Conservation (phyloP, 805 yeast species). For the Kluyveromyces lactis region DNA sequence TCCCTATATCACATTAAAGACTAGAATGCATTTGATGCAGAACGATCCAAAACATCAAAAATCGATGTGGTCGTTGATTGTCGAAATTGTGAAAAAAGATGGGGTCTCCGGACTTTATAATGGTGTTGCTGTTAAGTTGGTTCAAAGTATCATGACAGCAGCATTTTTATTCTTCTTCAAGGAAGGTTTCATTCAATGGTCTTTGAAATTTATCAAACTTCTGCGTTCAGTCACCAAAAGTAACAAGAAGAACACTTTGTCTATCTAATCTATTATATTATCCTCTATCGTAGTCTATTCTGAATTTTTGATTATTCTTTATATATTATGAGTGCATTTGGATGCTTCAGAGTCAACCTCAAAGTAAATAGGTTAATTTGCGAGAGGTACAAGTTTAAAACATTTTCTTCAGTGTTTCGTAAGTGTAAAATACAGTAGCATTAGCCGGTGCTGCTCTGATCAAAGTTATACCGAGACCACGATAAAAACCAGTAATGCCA, state of each 20-base stretch:
- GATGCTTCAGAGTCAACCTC: too few species aligned
- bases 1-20: constrained; percentile 83
- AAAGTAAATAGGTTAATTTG: too few species aligned
- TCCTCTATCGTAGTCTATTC: too few species aligned
- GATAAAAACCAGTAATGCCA: constrained; percentile 68
- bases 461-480: constrained; percentile 79
- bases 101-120: constrained; percentile 73
- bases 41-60: constrained; percentile 6
- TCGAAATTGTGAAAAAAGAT: constrained; percentile 54
- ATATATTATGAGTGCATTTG: too few species aligned
- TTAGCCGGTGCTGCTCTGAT: constrained; percentile 82
- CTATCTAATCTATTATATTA: not conserved
- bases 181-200: constrained; percentile 65
- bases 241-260: constrained; percentile 1
- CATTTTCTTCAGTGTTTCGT: constrained; percentile 41
- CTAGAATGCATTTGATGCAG: constrained; percentile 70
- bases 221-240: constrained; percentile 8
- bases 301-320: too few species aligned
- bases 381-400: not conserved
- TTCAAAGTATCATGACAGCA: constrained; percentile 80
- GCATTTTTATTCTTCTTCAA: constrained; percentile 87
- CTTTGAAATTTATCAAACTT: constrained; percentile 45
- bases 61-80: constrained; percentile 41
- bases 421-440: constrained; percentile 75
- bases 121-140: constrained; percentile 71